Evolutionary conservation across 2,329 filamentous ascomycete genomes (phyloP).

Genomic region (Ascochyta pisi): DNA sequence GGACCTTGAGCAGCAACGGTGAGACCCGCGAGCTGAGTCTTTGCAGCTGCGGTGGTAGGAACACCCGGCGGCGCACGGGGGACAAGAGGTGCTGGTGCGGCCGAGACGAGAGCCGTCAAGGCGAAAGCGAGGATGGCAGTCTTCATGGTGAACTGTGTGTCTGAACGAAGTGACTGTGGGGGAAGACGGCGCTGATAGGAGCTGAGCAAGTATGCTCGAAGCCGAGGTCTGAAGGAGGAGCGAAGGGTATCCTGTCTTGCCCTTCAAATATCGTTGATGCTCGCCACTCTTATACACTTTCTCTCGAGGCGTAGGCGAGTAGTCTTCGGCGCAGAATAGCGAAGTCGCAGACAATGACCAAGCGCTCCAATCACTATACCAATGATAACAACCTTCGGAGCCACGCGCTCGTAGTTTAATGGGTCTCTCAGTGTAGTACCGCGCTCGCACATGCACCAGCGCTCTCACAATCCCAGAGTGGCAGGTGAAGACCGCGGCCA

Average conservation of each 20-base stretch:
- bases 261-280: slow-evolving; percentile 9
- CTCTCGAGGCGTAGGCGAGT: not conserved
- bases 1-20: slow-evolving; percentile 64
- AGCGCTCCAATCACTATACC: slow-evolving; percentile 24
- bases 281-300: slow-evolving; percentile 27
- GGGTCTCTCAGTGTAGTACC: slow-evolving; percentile 21
- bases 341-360: slow-evolving; percentile 9
- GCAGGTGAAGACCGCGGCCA: slow-evolving; percentile 36
- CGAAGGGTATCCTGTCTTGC: slow-evolving; percentile 1
- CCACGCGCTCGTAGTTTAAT: slow-evolving; percentile 28
- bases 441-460: slow-evolving; percentile 22
- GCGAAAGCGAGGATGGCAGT: slow-evolving; percentile 34
- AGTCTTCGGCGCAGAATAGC: slow-evolving; percentile 1
- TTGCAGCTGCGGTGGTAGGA: slow-evolving; percentile 65
- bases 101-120: slow-evolving; percentile 32
- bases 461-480: slow-evolving; percentile 31
- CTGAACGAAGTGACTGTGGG: not conserved
- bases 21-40: slow-evolving; percentile 64
- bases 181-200: not conserved
- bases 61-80: slow-evolving; percentile 65
- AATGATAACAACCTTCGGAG: slow-evolving; percentile 41
- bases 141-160: slow-evolving; percentile 36
- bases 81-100: slow-evolving; percentile 41
- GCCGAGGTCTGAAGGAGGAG: not conserved
- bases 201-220: not conserved